phyloP scores from a whole-genome alignment of 257 asterid species.

The Solanum tarijense region DNA sequence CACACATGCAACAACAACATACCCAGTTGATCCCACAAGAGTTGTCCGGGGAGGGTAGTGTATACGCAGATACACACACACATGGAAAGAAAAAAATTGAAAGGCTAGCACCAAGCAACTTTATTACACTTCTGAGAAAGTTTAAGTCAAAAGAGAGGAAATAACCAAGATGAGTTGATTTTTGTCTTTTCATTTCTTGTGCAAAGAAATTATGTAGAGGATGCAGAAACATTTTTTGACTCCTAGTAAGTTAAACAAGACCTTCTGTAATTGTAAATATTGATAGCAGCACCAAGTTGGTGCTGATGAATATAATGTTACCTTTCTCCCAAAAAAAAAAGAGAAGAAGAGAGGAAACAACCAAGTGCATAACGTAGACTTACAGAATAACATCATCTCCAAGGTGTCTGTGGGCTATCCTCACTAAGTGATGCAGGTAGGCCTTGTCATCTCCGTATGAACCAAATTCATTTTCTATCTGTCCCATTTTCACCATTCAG shows the following conservation, averaged over 20 bases:
- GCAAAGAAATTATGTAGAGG: not conserved
- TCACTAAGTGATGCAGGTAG: slow-evolving; percentile 78
- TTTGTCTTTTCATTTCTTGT: not conserved
- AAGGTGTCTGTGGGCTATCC: slow-evolving; percentile 63
- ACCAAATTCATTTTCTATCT: slow-evolving; percentile 98
- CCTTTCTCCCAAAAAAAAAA: not conserved
- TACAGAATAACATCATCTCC: slow-evolving; percentile 73
- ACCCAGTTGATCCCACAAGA: not conserved
- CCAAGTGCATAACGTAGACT: slow-evolving; percentile 10
- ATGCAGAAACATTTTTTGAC: not conserved
- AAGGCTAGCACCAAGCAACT: not conserved
- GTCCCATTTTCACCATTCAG: slow-evolving; percentile 22
- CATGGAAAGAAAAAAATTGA: not conserved
- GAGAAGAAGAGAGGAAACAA: not conserved
- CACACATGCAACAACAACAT: not conserved
- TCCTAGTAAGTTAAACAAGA: not conserved
- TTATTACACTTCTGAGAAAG: not conserved
- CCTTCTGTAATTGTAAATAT: not conserved
- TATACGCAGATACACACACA: not conserved
- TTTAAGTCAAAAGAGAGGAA: not conserved
- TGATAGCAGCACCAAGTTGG: not conserved
- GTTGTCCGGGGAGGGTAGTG: not conserved
- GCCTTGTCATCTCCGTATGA: slow-evolving; percentile 84
- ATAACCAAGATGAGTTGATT: not conserved
- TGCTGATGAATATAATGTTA: not conserved